Conservation (phyloP, 2,329 filamentous ascomycete species). For the Xylaria sp. region DNA sequence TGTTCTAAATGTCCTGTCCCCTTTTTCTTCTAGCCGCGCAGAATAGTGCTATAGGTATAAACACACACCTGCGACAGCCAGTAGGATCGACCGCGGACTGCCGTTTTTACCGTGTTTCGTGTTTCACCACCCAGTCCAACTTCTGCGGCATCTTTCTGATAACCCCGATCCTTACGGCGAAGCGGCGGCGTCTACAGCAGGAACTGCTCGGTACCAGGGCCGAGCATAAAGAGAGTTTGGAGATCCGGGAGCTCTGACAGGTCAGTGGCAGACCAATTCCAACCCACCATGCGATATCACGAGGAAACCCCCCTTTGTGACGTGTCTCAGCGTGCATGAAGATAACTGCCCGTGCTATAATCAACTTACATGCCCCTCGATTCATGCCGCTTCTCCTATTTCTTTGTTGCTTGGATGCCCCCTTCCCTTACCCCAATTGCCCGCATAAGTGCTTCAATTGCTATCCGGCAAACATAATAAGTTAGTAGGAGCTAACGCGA, state of each 20-base stretch:
- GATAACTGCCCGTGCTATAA: conserved; percentile 34
- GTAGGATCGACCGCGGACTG: background rate
- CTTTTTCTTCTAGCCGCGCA: conserved; percentile 8
- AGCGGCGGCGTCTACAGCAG: conserved; percentile 31
- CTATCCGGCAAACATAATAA: conserved; percentile 17
- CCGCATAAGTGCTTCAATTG: conserved; percentile 31
- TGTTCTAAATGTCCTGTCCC: conserved; percentile 2
- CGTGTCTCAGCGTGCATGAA: conserved; percentile 46
- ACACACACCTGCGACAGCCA: conserved; percentile 7
- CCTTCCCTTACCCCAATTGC: conserved; percentile 28
- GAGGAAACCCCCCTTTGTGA: conserved; percentile 46
- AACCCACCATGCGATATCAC: conserved; percentile 38
- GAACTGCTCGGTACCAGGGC: conserved; percentile 27
- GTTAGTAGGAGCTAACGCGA: conserved; percentile 34
- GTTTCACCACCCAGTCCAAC: conserved; percentile 20
- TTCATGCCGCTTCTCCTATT: conserved; percentile 38
- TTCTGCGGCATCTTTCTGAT: conserved; percentile 9
- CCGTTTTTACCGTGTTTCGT: conserved; percentile 18
- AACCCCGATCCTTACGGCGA: conserved; percentile 22
- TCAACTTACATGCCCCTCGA: conserved; percentile 21
- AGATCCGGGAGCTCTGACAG: conserved; percentile 42
- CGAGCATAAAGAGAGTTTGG: conserved; percentile 25
- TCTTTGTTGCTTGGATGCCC: conserved; percentile 11
- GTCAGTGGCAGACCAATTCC: conserved; percentile 43
- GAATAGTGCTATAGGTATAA: background rate